Base-by-base conservation (phyloP, 2,329 filamentous ascomycete genomes). In the Orbilia blumenaviensis region DNA sequence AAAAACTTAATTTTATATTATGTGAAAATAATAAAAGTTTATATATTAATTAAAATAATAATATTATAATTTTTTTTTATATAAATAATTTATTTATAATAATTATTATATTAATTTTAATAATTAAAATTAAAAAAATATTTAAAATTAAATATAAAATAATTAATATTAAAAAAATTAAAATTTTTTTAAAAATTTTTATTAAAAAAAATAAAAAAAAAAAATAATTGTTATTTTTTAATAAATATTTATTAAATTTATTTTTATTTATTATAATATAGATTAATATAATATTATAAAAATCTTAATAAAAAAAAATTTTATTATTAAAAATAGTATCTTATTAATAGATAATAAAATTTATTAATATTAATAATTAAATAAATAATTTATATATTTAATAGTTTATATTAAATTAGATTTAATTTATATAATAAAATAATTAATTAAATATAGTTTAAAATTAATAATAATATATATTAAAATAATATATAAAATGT, bases 51-150 rank as follows among this genome's bases (percentile, higher is more conserved):
- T 50, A 50, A 3, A 50, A 50, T 21, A 50, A 21, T 23, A 50
- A 50, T 3, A 21, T 64, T 23, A 46, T 71, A 71, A 62, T 36
- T 23, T 36, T 36, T 32, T 71, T 66, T 71, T n/a, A 64, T 71
- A 71, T 71, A 29, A 34, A 71, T 48, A 71, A 71, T 63, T n/a
- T n/a, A n/a, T n/a, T n/a, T n/a, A n/a, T n/a, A n/a, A n/a, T n/a
- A n/a, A n/a, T n/a, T n/a, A n/a, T n/a, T 71, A 18, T 50, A n/a
- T n/a, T n/a, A n/a, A n/a, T 71, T 23, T 48, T 64, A 46, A 48
- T 66, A 18, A 63, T 14, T 23, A 60, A 42, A 50, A 64, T 62
- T n/a, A 58, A 68, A 63, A 68, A 23, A 63, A 68, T 42, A 27
- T 60, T 68, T 16, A 62, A 38, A 56, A 38, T n/a, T 50, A 21